Base-by-base conservation (phyloP, 2,329 filamentous ascomycete genomes). In the Monosporascus sp. region DNA sequence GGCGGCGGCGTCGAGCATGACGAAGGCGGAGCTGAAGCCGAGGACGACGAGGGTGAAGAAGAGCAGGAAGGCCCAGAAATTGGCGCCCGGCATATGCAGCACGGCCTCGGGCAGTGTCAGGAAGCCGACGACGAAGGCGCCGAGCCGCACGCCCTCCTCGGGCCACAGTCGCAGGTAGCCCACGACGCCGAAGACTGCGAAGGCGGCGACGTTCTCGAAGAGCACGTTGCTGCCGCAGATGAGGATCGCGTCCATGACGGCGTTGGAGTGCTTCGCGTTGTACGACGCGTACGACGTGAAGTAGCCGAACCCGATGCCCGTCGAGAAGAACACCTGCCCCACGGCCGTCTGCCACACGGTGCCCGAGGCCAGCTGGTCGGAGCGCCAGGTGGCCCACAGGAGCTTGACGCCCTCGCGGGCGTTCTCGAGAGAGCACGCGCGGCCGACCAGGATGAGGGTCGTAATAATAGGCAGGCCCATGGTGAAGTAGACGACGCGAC, bases 251-350 rank as follows among this genome's bases (percentile, higher is more conserved):
- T 83, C 81, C 75, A 80, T 77, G 1, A 83, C 80, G 1, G 80
- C 79, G 49, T 83, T 83, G 7, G 79, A 78, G 61, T 81, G 74
- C 57, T 74, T 72, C 72, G 78, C 58, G 68, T 83, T 83, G 63
- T 82, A 83, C 0, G 77, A 81, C 0, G 80, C 79, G 56, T 83
- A 83, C 0, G 74, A 77, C 0, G 79, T 83, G 54, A 81, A 83
- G 61, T 80, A 81, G 3, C 80, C 80, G 58, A 83, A 82, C 1
- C 78, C 80, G 27, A 83, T 77, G 3, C 80, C 80, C 0, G 78
- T 82, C 0, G 77, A 81, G 66, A 82, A 83, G 65, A 83, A 83
- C 46, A 83, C 79, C 54, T 84, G 81, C 2, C 80, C 80, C 7
- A 77, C 75, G 3, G 80, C 81, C n/a, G 77, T 80, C 62, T 83